Base-by-base conservation (phyloP, 768 basidiomycete species). In the Fistulinella prunicolor region DNA sequence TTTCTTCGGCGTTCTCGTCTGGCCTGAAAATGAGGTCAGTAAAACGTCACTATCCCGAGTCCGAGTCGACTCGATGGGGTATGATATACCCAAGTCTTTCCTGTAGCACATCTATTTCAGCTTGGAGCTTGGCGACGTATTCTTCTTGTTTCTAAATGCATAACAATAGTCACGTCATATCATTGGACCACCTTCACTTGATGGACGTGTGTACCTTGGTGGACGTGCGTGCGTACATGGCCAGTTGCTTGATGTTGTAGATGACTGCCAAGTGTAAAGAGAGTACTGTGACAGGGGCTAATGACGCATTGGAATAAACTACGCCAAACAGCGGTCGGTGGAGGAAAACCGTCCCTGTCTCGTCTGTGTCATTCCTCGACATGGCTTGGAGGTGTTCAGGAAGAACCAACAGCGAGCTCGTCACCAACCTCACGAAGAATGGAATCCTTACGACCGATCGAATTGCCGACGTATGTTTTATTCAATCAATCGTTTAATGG, bases 321-420 rank as follows among this genome's bases (percentile, higher is more conserved):
- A 22, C 2, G 19, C 21, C 50, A 60, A 62, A 62, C 29, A 54
- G n/a, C n/a, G n/a, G n/a, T n/a, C n/a, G n/a, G n/a, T n/a, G n/a
- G n/a, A n/a, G n/a, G n/a, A n/a, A n/a, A n/a, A n/a, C n/a, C n/a
- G n/a, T n/a, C n/a, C n/a, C n/a, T n/a, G n/a, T n/a, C n/a, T n/a
- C n/a, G n/a, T n/a, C n/a, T n/a, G n/a, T n/a, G n/a, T n/a, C n/a
- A n/a, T n/a, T n/a, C n/a, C 20, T 12, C 42, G 36, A 30, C 47
- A 93, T 94, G 91, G 91, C 91, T 32, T 94, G 91, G 92, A 75
- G 77, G 24, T 86, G 85, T 62, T 78, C 71, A 35, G 92, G 91
- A 20, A 66, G 60, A 9, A 80, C 80, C 4, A 94, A 92, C 59
- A 58, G 67, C 16, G 86, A 90, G 55, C 82, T 96, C 38, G 74